A percentile compares a stretch with the other conserved stretches of the same genome.
phyloP scores from a whole-genome alignment of 106 monocot species.

The Dioscorea dumetorum region DNA sequence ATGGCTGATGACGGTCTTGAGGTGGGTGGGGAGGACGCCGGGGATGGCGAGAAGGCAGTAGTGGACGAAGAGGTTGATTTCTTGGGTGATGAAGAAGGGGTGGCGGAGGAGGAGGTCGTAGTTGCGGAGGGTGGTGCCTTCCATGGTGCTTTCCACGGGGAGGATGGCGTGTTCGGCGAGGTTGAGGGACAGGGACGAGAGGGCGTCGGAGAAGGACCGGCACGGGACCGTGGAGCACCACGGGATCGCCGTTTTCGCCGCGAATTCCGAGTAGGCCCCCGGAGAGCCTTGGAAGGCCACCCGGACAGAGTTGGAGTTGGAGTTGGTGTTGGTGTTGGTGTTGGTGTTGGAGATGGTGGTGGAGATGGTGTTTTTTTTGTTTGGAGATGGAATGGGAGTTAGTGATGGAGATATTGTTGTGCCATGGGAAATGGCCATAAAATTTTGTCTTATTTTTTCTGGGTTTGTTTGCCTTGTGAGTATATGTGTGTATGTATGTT shows the following conservation, averaged over 20 bases:
- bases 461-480: too few species aligned
- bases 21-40: constrained; percentile 40
- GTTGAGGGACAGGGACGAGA: constrained; percentile 11
- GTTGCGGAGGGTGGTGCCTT: constrained; percentile 44
- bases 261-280: constrained; percentile 76
- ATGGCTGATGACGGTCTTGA: constrained; percentile 61
- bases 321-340: too few species aligned
- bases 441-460: too few species aligned
- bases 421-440: too few species aligned
- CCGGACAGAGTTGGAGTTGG: constrained; percentile 9
- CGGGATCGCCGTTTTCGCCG: constrained; percentile 54
- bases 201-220: constrained; percentile 40
- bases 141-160: constrained; percentile 62
- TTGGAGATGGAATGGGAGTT: too few species aligned
- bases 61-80: constrained; percentile 60
- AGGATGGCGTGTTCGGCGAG: constrained; percentile 43
- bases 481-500: too few species aligned
- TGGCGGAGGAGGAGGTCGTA: constrained; percentile 60
- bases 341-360: too few species aligned
- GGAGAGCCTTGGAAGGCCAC: constrained; percentile 55
- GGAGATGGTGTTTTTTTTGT: too few species aligned
- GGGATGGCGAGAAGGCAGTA: constrained; percentile 81
- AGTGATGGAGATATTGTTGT: too few species aligned
- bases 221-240: constrained; percentile 44
- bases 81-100: constrained; percentile 40